Evolutionary conservation across 331 rosid genomes (phyloP).

Genomic region (Malus hybrid): DNA sequence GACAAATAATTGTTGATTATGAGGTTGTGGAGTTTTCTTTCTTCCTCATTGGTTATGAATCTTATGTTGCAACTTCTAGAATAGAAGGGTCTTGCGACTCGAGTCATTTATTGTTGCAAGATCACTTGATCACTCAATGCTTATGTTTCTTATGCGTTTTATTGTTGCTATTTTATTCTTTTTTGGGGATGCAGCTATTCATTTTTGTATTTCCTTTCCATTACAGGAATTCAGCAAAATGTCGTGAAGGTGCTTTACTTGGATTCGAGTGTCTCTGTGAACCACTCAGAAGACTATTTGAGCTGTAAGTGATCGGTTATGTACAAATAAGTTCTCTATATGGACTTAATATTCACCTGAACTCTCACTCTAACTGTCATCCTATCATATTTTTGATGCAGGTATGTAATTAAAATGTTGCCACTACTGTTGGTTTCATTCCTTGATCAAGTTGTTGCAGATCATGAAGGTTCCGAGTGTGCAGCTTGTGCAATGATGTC

Average conservation of each 20-base stretch:
- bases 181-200: neutral
- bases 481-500: constrained; percentile 99
- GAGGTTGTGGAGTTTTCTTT: too few species aligned
- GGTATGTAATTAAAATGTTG: constrained; percentile 93
- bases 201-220: constrained; percentile 3
- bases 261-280: constrained; percentile 98
- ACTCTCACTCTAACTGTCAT: neutral
- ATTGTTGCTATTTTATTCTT: neutral
- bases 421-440: constrained; percentile 88
- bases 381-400: constrained; percentile 19
- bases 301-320: constrained; percentile 54
- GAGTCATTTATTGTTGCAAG: neutral
- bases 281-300: constrained; percentile 84
- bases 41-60: too few species aligned
- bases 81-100: neutral
- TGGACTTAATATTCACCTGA: neutral
- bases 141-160: neutral
- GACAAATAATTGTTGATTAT: too few species aligned
- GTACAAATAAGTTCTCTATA: neutral
- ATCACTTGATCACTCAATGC: neutral
- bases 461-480: constrained; percentile 92
- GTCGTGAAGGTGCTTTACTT: constrained; percentile 89
- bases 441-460: constrained; percentile 96
- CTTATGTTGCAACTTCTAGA: neutral
- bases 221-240: constrained; percentile 82